These are phyloP conservation scores for Aegilops sharonensis DNA, from an alignment of 176 grass and related monocot genomes.

Conservation along the genomic window DNA sequence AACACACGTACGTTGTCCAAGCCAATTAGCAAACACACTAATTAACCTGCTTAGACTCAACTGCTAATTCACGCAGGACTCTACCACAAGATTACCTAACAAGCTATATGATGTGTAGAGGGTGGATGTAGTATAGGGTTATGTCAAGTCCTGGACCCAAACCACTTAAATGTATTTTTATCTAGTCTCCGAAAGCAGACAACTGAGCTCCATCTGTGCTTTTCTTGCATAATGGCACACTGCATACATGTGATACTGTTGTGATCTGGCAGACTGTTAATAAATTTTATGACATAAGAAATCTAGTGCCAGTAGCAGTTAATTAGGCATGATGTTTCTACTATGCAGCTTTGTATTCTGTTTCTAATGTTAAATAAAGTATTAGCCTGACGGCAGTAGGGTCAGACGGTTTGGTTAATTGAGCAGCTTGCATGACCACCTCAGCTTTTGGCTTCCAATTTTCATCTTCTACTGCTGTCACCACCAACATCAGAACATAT, in stretches of 20 bases:
- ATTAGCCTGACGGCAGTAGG: neutral
- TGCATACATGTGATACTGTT: neutral
- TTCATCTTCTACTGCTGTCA: neutral
- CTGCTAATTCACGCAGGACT: too few species aligned
- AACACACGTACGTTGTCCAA: too few species aligned
- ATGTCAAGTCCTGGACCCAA: conserved; percentile 3
- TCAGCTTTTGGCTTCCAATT: neutral
- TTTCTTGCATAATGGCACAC: neutral
- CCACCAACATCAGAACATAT: neutral
- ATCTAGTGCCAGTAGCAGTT: neutral
- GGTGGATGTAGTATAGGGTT: neutral
- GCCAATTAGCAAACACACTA: too few species aligned
- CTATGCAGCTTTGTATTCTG: neutral
- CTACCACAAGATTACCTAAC: too few species aligned
- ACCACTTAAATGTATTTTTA: neutral
- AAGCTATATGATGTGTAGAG: neutral
- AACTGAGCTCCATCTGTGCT: neutral
- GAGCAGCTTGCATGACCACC: neutral
- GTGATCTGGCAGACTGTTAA: neutral
- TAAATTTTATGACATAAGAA: neutral
- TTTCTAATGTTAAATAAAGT: neutral
- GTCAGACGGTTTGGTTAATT: neutral
- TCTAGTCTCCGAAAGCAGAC: neutral
- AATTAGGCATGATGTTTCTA: neutral
- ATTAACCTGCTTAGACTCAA: too few species aligned